Evolutionary conservation across 495 filamentous ascomycete genomes (phyloP), one percentile per base, ranked within the genome.

Genomic region (Hypoxylon cercidicola): DNA sequence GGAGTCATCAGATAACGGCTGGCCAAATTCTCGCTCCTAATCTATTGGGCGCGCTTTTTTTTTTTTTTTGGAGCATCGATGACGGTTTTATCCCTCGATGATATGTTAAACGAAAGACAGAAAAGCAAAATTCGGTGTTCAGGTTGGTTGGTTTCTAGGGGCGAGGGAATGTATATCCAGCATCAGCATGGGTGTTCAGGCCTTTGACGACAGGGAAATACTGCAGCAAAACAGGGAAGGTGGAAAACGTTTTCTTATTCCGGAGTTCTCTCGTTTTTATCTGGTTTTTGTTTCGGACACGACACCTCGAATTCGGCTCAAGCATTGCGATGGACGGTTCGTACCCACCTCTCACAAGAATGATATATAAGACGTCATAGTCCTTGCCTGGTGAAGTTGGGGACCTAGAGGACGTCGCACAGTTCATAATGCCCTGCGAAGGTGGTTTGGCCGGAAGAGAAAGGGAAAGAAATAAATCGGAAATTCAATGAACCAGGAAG

Each of bases 101-200:
- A n/a, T n/a, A n/a, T 28, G 7, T 28, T 28, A 28, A 28, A 28
- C 25, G 25, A 7, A 28, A 28, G 25, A 28, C 25, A 28, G 52
- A 43, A 54, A 50, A 55, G 54, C 51, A 60, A 55, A 63, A 59
- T 44, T 57, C 54, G 71, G 71, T 74, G 71, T 74, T 74, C 48
- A 66, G 71, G 69, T 69, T 62, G 71, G 62, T 69, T 68, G 64
- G 66, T 70, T 66, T 70, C 55, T 64, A 23, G 37, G 70, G 67
- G 53, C 50, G 60, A 60, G 65, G 66, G 61, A 63, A 66, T 47
- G 64, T 70, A 69, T 72, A 74, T 74, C 71, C 71, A 66, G 69
- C 71, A 74, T 74, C 61, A 74, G 71, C 71, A 74, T 71, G 71
- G 65, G 71, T 74, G 71, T 74, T 74, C 63, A 68, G 71, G 71